Percentiles rank a stretch among this genome's conserved stretches.
These are phyloP conservation scores for Linum lewisii DNA, from an alignment of 345 rosid genomes.

Conservation along the genomic window DNA sequence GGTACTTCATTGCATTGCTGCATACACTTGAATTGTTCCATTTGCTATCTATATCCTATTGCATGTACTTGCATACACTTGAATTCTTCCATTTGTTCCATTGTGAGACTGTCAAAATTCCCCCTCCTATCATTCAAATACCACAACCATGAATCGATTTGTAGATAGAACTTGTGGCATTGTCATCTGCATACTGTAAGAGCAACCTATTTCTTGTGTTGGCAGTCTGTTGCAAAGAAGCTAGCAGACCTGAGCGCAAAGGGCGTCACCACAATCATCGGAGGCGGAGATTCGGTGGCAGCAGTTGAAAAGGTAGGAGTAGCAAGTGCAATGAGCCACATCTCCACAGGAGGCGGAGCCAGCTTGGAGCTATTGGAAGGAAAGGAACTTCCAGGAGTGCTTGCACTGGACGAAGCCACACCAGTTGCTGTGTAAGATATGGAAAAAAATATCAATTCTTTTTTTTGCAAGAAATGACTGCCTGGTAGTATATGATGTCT, in stretches of 20 bases:
- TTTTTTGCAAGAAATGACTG: not conserved
- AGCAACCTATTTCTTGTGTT: not conserved
- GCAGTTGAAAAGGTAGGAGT: conserved; percentile 77
- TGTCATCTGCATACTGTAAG: not conserved
- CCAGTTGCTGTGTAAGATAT: conserved; percentile 36
- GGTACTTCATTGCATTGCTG: conserved; percentile 10
- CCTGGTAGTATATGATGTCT: not conserved
- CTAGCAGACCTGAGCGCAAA: conserved; percentile 73
- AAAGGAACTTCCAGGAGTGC: conserved; percentile 73
- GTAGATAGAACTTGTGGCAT: not conserved
- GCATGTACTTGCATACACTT: too few species aligned
- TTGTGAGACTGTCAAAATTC: too few species aligned
- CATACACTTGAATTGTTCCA: not conserved
- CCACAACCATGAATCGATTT: not conserved
- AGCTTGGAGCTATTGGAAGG: conserved; percentile 88
- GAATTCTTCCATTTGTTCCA: too few species aligned
- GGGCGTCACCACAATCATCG: conserved; percentile 77
- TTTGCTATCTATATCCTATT: too few species aligned
- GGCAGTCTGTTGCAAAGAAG: conserved; percentile 84
- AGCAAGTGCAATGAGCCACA: conserved; percentile 78
- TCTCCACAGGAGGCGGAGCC: conserved; percentile 89
- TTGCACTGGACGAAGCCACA: conserved; percentile 65
- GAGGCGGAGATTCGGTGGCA: conserved; percentile 88
- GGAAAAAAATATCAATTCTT: not conserved
- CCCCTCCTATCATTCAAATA: too few species aligned